These are phyloP conservation scores for Pseudevernia furfuracea DNA, from an alignment of 495 filamentous ascomycete species.

Conservation along the genomic window DNA sequence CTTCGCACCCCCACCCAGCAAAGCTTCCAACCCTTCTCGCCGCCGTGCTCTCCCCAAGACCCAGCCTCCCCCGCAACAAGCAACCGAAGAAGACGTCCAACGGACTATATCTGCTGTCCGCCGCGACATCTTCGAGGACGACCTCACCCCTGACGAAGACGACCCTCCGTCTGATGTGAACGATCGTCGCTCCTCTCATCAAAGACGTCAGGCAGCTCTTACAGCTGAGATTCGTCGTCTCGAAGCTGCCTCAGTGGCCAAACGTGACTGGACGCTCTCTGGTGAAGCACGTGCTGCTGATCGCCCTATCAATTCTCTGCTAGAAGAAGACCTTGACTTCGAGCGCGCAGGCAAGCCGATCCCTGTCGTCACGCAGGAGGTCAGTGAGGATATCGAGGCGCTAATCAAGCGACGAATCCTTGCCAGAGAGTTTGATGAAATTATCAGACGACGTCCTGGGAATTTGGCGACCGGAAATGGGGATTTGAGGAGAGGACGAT, in stretches of 20 bases:
- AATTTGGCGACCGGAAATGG: conserved; percentile 49
- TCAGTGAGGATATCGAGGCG: conserved; percentile 85
- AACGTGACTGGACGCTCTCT: conserved; percentile 81
- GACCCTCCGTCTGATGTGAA: conserved; percentile 33
- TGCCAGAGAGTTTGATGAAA: conserved; percentile 86
- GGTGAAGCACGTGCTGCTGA: conserved; percentile 81
- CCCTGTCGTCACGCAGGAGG: conserved; percentile 87
- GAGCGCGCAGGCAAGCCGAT: conserved; percentile 94
- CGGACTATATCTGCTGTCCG: conserved; percentile 86
- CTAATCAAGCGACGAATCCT: conserved; percentile 92
- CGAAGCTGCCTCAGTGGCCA: conserved; percentile 82
- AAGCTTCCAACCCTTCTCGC: conserved; percentile 46
- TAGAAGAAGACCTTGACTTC: conserved; percentile 94
- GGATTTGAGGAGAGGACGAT: conserved; percentile 51
- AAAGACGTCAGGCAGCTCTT: conserved; percentile 76
- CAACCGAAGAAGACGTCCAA: conserved; percentile 56
- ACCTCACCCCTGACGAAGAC: conserved; percentile 44
- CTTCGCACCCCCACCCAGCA: conserved; percentile 75
- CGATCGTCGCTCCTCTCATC: conserved; percentile 47
- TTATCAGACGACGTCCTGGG: conserved; percentile 73
- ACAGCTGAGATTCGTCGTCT: conserved; percentile 84
- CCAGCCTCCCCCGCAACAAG: conserved; percentile 32
- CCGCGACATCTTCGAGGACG: conserved; percentile 87
- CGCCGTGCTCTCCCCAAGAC: conserved; percentile 43
- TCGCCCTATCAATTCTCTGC: conserved; percentile 79